phyloP scores from a whole-genome alignment of 2,329 filamentous ascomycete genomes.

The Rhexocercosporidium sp. region DNA sequence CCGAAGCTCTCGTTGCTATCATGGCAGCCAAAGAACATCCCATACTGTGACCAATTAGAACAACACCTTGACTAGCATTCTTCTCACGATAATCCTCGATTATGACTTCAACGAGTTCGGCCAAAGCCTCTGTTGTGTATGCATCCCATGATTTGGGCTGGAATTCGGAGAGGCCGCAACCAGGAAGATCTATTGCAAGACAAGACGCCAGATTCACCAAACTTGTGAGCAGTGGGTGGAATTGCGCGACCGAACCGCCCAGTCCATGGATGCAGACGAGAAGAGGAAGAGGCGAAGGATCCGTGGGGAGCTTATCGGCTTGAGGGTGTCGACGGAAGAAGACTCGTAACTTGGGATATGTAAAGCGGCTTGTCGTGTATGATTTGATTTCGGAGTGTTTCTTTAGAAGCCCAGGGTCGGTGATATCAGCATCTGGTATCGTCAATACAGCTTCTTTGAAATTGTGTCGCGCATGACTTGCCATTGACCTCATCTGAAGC shows the following conservation, averaged over 20 bases:
- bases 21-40: slow-evolving; percentile 79
- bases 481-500: slow-evolving; percentile 30
- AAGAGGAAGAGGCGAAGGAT: slow-evolving; percentile 77
- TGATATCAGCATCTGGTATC: slow-evolving; percentile 35
- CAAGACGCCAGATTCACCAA: slow-evolving; percentile 84
- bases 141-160: slow-evolving; percentile 73
- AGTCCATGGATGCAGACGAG: slow-evolving; percentile 92
- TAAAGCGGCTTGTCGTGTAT: slow-evolving; percentile 71
- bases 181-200: slow-evolving; percentile 87
- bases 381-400: slow-evolving; percentile 74
- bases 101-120: slow-evolving; percentile 73
- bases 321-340: slow-evolving; percentile 86
- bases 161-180: slow-evolving; percentile 83
- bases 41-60: slow-evolving; percentile 89
- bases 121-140: slow-evolving; percentile 78
- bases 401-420: slow-evolving; percentile 78
- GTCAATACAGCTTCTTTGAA: slow-evolving; percentile 17
- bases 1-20: slow-evolving; percentile 61
- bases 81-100: slow-evolving; percentile 76
- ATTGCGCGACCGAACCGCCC: slow-evolving; percentile 91
- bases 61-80: slow-evolving; percentile 69
- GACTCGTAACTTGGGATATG: slow-evolving; percentile 78
- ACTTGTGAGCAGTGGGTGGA: slow-evolving; percentile 79
- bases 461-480: slow-evolving; percentile 15
- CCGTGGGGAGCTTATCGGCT: slow-evolving; percentile 76